These are phyloP conservation scores for Suillus paluster DNA, from an alignment of 768 basidiomycete genomes.

Conservation along the genomic window DNA sequence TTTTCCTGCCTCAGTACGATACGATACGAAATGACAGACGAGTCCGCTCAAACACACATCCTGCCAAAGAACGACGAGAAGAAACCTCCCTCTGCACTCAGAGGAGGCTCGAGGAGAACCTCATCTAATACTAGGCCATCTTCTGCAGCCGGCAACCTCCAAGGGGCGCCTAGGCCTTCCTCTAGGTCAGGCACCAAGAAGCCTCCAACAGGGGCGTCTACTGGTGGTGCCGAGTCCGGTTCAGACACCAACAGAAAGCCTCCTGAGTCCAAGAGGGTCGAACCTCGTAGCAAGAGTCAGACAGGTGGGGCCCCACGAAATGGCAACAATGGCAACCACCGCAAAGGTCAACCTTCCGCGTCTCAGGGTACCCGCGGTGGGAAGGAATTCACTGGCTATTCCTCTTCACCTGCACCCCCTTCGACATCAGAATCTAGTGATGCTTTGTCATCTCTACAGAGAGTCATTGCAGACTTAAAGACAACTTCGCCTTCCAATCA, in stretches of 20 bases:
- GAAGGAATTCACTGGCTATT: slow-evolving; percentile 48
- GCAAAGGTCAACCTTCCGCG: slow-evolving; percentile 61
- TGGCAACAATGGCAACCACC: slow-evolving; percentile 49
- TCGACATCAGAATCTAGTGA: slow-evolving; percentile 70
- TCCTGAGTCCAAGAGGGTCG: slow-evolving; percentile 57
- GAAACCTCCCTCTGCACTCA: slow-evolving; percentile 53
- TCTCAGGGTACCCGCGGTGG: slow-evolving; percentile 60
- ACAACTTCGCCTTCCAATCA: slow-evolving; percentile 72
- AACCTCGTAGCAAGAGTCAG: slow-evolving; percentile 58
- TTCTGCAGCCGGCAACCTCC: slow-evolving; percentile 45
- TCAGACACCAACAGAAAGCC: slow-evolving; percentile 73
- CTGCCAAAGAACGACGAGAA: slow-evolving; percentile 69
- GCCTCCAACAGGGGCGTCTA: slow-evolving; percentile 30
- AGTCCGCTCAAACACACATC: slow-evolving; percentile 58
- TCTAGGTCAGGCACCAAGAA: slow-evolving; percentile 75
- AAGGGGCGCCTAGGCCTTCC: slow-evolving; percentile 58
- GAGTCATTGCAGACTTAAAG: slow-evolving; percentile 94
- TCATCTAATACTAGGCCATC: slow-evolving; percentile 48
- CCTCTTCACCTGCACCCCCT: slow-evolving; percentile 51
- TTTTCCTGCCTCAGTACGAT: slow-evolving; percentile 48
- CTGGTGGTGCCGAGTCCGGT: slow-evolving; percentile 62
- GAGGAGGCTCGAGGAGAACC: slow-evolving; percentile 63
- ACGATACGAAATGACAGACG: slow-evolving; percentile 93
- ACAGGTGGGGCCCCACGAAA: slow-evolving; percentile 50
- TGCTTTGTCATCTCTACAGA: slow-evolving; percentile 85